A percentile compares a stretch with the other conserved stretches of the same genome.
Evolutionary conservation across 208 protist species (phyloP).

Genomic region (Trypanosoma mega): DNA sequence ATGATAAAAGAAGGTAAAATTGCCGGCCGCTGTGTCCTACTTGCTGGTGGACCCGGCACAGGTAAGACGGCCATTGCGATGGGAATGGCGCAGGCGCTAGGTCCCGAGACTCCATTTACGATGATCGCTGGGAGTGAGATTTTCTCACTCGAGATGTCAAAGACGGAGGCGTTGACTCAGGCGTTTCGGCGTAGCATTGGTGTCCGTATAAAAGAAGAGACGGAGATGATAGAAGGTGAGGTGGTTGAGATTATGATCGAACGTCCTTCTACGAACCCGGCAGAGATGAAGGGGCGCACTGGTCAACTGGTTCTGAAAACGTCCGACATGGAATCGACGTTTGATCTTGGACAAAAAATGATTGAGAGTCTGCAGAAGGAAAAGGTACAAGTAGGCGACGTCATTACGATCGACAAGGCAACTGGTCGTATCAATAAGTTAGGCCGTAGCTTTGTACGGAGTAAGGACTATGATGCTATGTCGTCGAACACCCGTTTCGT

Average conservation of each 20-base stretch:
- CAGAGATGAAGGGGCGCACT: constrained; percentile 88
- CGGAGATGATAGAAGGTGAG: constrained; percentile 99
- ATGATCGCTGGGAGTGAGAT: constrained; percentile 99
- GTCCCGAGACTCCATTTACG: constrained; percentile 98
- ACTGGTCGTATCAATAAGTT: constrained; percentile 98
- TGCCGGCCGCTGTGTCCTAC: constrained; percentile 98
- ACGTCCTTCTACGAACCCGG: constrained; percentile 92
- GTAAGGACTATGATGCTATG: constrained; percentile 97
- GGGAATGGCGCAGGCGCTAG: constrained; percentile 98
- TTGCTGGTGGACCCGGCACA: constrained; percentile 97
- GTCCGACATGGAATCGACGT: constrained; percentile 99
- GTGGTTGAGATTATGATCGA: constrained; percentile 99
- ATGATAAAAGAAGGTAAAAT: constrained; percentile 99
- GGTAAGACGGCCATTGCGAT: constrained; percentile 99
- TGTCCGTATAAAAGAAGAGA: constrained; percentile 99
- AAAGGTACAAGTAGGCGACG: constrained; percentile 98
- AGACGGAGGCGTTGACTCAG: constrained; percentile 99
- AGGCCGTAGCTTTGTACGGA: constrained; percentile 96
- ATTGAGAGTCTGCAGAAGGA: constrained; percentile 99
- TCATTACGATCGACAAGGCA: constrained; percentile 99
- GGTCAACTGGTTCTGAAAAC: constrained; percentile 99
- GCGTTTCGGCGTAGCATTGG: constrained; percentile 98
- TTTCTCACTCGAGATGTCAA: constrained; percentile 99
- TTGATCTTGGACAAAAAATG: constrained; percentile 99
- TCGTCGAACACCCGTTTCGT: constrained; percentile 95